Base-by-base conservation (phyloP, 352 stramenopile species). In the Phytophthora megakarya region DNA sequence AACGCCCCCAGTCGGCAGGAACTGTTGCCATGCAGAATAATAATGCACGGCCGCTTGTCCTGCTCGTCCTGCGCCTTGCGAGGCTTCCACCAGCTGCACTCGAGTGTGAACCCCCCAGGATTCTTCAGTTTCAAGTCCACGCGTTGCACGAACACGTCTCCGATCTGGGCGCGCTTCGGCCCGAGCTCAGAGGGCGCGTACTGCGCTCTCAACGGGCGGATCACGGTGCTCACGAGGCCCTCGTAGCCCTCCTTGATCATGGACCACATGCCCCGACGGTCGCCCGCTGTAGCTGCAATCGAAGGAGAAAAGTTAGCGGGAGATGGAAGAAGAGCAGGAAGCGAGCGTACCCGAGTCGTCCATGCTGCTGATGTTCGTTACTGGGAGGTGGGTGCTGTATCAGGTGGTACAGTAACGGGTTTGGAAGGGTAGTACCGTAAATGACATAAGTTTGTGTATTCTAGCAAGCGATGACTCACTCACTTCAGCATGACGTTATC, bases 21-120 rank as follows among this genome's bases (percentile, higher is more conserved):
- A 70, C 84, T 93, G 44, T 95, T 95, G 57, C 86, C 86, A 42
- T 95, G 86, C 21, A 95, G 75, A 26, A 95, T 75, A 28, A 95
- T 70, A 44, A 95, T 93, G 48, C 86, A 95, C 51, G 86, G 83
- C 0, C 62, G 66, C 46, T 90, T 88, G 39, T 77, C 57, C 32
- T 64, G 19, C n/a, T 40, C 44, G 10, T 30, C 49, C 11, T 64
- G 51, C 22, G 43, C 10, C 39, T 58, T 64, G 22, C 76, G 76
- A 6, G 80, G 76, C 66, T 92, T 91, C 86, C 86, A 95, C 86
- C 86, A 95, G 60, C 86, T 95, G 72, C 86, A 95, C 56, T 95
- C 81, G 71, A 93, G 76, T 19, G 83, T 88, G 45, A 84, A 86
- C 4, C 84, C 84, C 11, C 73, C 84, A 18, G 72, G 64, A 33